A percentile compares a stretch with the other conserved stretches of the same genome.
These are phyloP conservation scores for Plantago elongata DNA, from an alignment of 257 asterid species.

Conservation along the genomic window DNA sequence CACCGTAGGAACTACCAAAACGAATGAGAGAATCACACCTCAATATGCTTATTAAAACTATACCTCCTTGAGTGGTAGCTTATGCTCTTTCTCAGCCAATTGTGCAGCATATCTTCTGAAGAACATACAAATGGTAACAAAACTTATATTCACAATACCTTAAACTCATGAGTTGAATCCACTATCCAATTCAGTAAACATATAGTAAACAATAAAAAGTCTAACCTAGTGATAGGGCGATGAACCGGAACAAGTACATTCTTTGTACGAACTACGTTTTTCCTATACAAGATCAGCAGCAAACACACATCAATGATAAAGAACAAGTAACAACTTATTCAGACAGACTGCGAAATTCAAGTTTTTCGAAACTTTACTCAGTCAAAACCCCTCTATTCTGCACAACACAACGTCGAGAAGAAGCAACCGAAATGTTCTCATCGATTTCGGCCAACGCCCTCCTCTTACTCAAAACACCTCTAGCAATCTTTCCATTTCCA, in stretches of 20 bases:
- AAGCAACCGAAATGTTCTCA: slow-evolving; percentile 48
- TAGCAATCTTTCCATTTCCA: slow-evolving; percentile 25
- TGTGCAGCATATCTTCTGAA: slow-evolving; percentile 59
- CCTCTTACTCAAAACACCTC: slow-evolving; percentile 42
- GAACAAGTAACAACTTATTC: not conserved
- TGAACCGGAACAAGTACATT: slow-evolving; percentile 40
- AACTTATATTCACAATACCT: not conserved
- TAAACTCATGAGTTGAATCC: not conserved
- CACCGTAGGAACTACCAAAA: not conserved
- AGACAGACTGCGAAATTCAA: not conserved
- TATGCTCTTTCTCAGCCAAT: slow-evolving; percentile 44
- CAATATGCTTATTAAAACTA: not conserved
- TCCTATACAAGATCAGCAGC: slow-evolving; percentile 36
- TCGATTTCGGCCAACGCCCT: slow-evolving; percentile 75
- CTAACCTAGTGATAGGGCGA: slow-evolving; percentile 72
- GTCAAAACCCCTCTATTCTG: slow-evolving; percentile 50
- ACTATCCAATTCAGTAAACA: not conserved
- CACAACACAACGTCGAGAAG: slow-evolving; percentile 48
- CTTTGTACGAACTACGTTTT: slow-evolving; percentile 32
- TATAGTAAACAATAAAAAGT: slow-evolving; percentile 2
- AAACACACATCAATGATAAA: not conserved
- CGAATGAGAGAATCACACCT: too few relatives aligned
- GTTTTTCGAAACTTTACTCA: slow-evolving; percentile 45
- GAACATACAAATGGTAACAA: not conserved
- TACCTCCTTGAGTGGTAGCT: slow-evolving; percentile 37